Percentiles rank a stretch among this genome's conserved stretches.
Evolutionary conservation across 257 asterid genomes (phyloP).

Genomic region (Nicotiana tabacum): DNA sequence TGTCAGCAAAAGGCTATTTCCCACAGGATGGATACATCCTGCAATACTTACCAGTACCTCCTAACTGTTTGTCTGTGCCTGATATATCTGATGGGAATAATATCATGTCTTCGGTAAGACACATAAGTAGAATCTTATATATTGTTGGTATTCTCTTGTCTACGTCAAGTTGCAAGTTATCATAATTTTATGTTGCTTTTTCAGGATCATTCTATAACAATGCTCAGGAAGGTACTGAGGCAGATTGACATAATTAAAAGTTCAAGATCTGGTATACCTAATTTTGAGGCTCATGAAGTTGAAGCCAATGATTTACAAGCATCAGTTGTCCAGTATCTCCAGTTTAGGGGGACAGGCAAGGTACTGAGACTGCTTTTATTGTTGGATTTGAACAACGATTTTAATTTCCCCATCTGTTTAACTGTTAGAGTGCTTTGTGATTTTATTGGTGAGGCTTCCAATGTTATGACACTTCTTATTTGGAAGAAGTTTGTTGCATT

Average conservation of each 20-base stretch:
- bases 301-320: conserved; percentile 86
- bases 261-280: conserved; percentile 88
- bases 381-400: neutral
- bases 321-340: conserved; percentile 76
- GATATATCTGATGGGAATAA: conserved; percentile 91
- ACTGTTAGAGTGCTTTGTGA: conserved; percentile 1
- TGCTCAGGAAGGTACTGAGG: conserved; percentile 81
- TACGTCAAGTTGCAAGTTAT: conserved; percentile 4
- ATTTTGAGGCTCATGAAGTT: conserved; percentile 82
- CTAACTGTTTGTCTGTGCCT: conserved; percentile 94
- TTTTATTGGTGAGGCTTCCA: neutral
- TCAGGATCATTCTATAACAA: conserved; percentile 82
- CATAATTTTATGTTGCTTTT: conserved; percentile 17
- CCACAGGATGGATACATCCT: conserved; percentile 89
- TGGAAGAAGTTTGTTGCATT: neutral
- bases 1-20: conserved; percentile 56
- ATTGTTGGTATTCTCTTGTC: conserved; percentile 22
- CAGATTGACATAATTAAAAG: conserved; percentile 78
- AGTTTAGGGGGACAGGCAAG: conserved; percentile 91
- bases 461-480: neutral
- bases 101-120: conserved; percentile 79
- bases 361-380: conserved; percentile 31
- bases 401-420: neutral
- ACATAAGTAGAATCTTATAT: conserved; percentile 9
- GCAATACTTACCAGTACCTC: conserved; percentile 88